phyloP scores from a whole-genome alignment of 305 asterid genomes.

The Nicotiana rustica region DNA sequence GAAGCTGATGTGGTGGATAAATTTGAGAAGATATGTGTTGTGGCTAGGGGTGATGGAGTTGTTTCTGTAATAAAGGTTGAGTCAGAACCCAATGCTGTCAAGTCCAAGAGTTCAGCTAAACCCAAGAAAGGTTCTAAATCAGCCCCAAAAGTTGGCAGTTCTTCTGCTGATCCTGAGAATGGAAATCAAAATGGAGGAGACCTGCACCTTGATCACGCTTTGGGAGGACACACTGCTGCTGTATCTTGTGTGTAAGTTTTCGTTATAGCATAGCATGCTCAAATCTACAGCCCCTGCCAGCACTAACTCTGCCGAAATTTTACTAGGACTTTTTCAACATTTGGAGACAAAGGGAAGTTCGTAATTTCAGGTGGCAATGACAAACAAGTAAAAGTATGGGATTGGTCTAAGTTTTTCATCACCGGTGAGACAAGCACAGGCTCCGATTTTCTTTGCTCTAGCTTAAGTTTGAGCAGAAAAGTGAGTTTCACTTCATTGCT shows the following conservation, averaged over 20 bases:
- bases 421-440: constrained; percentile 48
- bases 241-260: constrained; percentile 89
- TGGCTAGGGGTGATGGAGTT: constrained; percentile 92
- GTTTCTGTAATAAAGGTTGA: constrained; percentile 73
- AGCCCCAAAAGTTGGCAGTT: constrained; percentile 40
- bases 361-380: constrained; percentile 92
- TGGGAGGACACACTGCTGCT: constrained; percentile 88
- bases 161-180: constrained; percentile 44
- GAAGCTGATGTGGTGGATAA: constrained; percentile 75
- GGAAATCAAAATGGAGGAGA: constrained; percentile 46
- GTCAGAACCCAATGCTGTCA: constrained; percentile 56
- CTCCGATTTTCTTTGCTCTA: constrained; percentile 45
- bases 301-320: constrained; percentile 32
- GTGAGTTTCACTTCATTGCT: constrained; percentile 46
- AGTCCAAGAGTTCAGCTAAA: constrained; percentile 58
- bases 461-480: constrained; percentile 68
- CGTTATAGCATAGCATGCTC: constrained; percentile 19
- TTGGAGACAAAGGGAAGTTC: constrained; percentile 88
- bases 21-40: constrained; percentile 80
- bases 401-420: constrained; percentile 62
- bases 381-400: constrained; percentile 84
- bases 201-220: constrained; percentile 67
- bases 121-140: constrained; percentile 54
- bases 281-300: not conserved
- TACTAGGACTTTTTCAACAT: constrained; percentile 73